Conservation (phyloP, 305 asterid genomes). For the Stenogyne calaminthoides region DNA sequence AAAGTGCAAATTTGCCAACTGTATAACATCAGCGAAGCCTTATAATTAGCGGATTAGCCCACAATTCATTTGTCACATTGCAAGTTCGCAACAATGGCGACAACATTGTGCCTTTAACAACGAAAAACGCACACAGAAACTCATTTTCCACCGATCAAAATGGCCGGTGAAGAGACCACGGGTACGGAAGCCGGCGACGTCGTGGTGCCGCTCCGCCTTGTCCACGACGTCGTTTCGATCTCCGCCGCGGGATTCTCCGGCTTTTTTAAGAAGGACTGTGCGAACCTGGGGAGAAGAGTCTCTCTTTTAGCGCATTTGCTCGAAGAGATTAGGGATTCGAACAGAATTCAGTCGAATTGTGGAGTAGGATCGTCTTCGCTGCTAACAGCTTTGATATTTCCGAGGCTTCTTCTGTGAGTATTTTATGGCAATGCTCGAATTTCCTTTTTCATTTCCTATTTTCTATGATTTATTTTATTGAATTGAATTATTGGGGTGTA, state of each 20-base stretch:
- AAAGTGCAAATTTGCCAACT: constrained; percentile 35
- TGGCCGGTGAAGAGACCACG: constrained; percentile 57
- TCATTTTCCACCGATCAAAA: constrained; percentile 27
- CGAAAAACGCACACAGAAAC: constrained; percentile 11
- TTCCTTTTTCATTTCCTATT: not conserved
- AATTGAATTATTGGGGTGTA: too few relatives aligned
- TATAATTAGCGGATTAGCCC: constrained; percentile 21
- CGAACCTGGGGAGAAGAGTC: constrained; percentile 62
- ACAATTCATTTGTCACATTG: constrained; percentile 13
- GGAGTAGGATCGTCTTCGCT: constrained; percentile 46
- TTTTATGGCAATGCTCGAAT: not conserved
- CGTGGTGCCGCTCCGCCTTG: constrained; percentile 43
- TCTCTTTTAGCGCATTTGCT: constrained; percentile 64
- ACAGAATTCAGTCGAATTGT: constrained; percentile 24
- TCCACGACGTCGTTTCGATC: constrained; percentile 58
- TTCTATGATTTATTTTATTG: not conserved
- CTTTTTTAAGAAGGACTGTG: constrained; percentile 67
- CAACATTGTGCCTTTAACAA: constrained; percentile 25
- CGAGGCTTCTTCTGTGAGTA: constrained; percentile 44
- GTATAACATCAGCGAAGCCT: constrained; percentile 27
- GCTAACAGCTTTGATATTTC: constrained; percentile 42
- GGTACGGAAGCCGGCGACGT: constrained; percentile 30
- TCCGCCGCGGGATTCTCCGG: constrained; percentile 63
- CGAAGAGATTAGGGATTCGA: constrained; percentile 65
- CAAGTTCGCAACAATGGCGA: constrained; percentile 18